Evolutionary conservation across 2,329 filamentous ascomycete genomes (phyloP).

Genomic region (Exophiala oligosperma): DNA sequence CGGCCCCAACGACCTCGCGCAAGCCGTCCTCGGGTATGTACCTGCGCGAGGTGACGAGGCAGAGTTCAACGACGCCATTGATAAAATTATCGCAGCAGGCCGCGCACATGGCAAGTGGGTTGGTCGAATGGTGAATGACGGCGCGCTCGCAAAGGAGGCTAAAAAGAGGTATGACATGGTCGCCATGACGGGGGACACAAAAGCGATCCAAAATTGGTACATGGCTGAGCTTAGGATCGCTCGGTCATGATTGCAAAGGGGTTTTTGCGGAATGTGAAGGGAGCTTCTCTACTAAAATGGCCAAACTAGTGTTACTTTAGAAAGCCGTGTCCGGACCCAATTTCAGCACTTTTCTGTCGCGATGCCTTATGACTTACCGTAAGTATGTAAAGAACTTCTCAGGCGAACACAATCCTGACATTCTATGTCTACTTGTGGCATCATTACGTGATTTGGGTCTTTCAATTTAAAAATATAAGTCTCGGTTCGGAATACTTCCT

Average conservation of each 20-base stretch:
- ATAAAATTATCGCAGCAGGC: slow-evolving; percentile 58
- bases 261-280: no score
- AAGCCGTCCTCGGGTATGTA: slow-evolving; percentile 59
- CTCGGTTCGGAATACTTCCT: no score
- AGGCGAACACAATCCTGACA: no score
- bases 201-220: slow-evolving; percentile 54
- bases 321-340: no score
- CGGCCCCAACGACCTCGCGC: slow-evolving; percentile 31
- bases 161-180: slow-evolving; percentile 45
- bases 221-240: slow-evolving; percentile 43
- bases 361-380: no score
- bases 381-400: no score
- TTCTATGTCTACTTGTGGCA: no score
- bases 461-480: no score
- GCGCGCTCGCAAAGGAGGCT: slow-evolving; percentile 42
- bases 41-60: slow-evolving; percentile 55
- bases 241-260: slow-evolving; percentile 28
- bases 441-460: no score
- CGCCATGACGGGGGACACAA: slow-evolving; percentile 48
- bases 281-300: no score
- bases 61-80: slow-evolving; percentile 61
- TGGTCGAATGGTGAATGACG: slow-evolving; percentile 53
- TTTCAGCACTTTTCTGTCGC: no score
- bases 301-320: no score
- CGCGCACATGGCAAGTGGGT: slow-evolving; percentile 65